These are phyloP conservation scores for Euptelea pleiosperma DNA, from an alignment of 164 flowering plant genomes.

Conservation along the genomic window DNA sequence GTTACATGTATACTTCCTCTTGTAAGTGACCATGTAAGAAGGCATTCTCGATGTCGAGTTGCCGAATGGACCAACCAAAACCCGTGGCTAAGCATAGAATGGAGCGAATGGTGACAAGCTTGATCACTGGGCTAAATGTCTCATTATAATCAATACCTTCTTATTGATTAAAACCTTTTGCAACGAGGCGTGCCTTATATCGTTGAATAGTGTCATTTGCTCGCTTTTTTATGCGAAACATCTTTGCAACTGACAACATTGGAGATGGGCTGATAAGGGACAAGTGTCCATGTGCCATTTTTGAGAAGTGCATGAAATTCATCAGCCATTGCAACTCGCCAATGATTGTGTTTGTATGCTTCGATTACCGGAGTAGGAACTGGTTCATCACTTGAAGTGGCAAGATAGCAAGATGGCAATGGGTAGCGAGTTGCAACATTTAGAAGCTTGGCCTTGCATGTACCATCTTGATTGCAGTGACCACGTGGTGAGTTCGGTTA, in stretches of 20 bases:
- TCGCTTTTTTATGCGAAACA: neutral
- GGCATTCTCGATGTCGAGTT: neutral
- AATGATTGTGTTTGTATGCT: neutral
- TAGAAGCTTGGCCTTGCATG: neutral
- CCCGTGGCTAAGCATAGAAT: neutral
- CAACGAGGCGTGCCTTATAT: constrained; percentile 5
- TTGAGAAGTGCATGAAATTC: constrained; percentile 6
- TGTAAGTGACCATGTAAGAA: too few species aligned
- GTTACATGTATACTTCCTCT: constrained; percentile 4
- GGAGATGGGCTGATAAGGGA: neutral
- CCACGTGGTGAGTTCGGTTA: neutral
- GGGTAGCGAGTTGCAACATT: neutral
- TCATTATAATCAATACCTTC: neutral
- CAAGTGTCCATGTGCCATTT: constrained; percentile 2
- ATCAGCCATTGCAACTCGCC: neutral
- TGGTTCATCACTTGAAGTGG: neutral
- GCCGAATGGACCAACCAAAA: neutral
- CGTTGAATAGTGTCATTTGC: constrained; percentile 1
- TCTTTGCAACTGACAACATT: constrained; percentile 1
- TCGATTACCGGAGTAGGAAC: constrained; percentile 1
- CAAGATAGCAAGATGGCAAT: neutral
- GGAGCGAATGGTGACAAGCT: neutral
- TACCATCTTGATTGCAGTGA: neutral
- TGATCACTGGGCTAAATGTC: neutral
- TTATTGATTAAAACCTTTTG: constrained; percentile 9